Percentiles rank a stretch among this genome's conserved stretches.
phyloP scores from a whole-genome alignment of 352 stramenopile species.

The Globisporangium takayamanum region DNA sequence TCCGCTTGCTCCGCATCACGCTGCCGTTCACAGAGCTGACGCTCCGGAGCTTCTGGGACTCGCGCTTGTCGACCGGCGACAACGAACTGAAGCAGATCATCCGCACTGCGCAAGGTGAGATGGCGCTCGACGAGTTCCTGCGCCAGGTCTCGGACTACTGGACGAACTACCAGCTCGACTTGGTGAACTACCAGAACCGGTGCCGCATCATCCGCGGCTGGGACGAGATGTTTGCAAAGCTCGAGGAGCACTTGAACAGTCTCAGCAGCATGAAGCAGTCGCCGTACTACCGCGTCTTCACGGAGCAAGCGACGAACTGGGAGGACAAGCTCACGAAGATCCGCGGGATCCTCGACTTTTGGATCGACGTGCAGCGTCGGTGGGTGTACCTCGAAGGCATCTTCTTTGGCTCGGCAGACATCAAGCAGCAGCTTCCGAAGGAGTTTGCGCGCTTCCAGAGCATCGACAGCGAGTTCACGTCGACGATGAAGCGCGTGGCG shows the following conservation, averaged over 20 bases:
- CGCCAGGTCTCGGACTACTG: constrained; percentile 91
- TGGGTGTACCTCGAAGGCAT: constrained; percentile 99
- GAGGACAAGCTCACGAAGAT: constrained; percentile 97
- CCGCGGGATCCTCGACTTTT: constrained; percentile 96
- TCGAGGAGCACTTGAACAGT: constrained; percentile 99
- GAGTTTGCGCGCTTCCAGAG: constrained; percentile 98
- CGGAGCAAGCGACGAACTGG: constrained; percentile 96
- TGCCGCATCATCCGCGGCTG: constrained; percentile 98
- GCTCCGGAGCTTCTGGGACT: constrained; percentile 96
- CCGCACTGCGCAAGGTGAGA: constrained; percentile 97
- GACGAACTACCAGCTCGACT: constrained; percentile 86
- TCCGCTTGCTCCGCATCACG: constrained; percentile 91
- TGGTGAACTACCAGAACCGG: constrained; percentile 91
- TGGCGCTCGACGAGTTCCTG: constrained; percentile 99
- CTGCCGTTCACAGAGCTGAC: constrained; percentile 94
- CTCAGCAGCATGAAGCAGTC: constrained; percentile 98
- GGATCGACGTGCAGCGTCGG: constrained; percentile 99
- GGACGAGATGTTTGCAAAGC: constrained; percentile 98
- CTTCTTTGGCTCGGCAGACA: constrained; percentile 97
- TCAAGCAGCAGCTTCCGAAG: constrained; percentile 98
- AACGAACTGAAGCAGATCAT: constrained; percentile 97
- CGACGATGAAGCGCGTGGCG: constrained; percentile 96
- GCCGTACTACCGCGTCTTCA: constrained; percentile 98
- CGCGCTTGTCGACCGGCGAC: constrained; percentile 88
- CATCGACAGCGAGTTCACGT: constrained; percentile 98